Evolutionary conservation across 2,329 filamentous ascomycete species (phyloP).

Genomic region (Paraphoma sp.): DNA sequence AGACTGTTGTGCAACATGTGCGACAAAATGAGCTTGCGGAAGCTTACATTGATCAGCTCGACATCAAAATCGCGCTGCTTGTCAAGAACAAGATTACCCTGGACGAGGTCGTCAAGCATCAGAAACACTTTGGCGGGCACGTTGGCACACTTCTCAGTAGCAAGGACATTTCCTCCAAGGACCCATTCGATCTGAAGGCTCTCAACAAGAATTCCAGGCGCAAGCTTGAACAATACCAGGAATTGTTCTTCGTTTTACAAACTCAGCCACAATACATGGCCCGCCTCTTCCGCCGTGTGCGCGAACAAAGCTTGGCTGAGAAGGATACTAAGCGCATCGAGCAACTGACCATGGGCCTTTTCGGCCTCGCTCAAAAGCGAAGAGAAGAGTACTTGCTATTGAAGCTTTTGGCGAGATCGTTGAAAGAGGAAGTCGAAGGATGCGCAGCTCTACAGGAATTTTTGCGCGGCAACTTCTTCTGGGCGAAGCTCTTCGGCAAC

Average conservation of each 20-base stretch:
- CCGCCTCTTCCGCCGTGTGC: slow-evolving; percentile 81
- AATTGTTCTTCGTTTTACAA: slow-evolving; percentile 95
- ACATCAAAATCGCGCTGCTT: slow-evolving; percentile 97
- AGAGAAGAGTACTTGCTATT: slow-evolving; percentile 96
- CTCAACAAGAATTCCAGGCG: slow-evolving; percentile 95
- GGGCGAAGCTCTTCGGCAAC: slow-evolving; percentile 82
- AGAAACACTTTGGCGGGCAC: slow-evolving; percentile 93
- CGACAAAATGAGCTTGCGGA: slow-evolving; percentile 96
- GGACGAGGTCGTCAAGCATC: slow-evolving; percentile 95
- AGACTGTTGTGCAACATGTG: slow-evolving; percentile 96
- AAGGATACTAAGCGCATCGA: slow-evolving; percentile 94
- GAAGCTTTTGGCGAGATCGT: slow-evolving; percentile 82
- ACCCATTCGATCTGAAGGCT: slow-evolving; percentile 95
- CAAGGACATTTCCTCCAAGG: slow-evolving; percentile 84
- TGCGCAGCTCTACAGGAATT: slow-evolving; percentile 81
- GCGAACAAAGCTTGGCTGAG: slow-evolving; percentile 83
- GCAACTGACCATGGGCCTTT: slow-evolving; percentile 92
- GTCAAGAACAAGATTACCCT: slow-evolving; percentile 99
- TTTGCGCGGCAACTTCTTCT: slow-evolving; percentile 89
- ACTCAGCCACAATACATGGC: slow-evolving; percentile 96
- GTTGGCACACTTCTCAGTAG: slow-evolving; percentile 85
- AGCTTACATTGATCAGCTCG: slow-evolving; percentile 96
- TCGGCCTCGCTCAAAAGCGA: slow-evolving; percentile 95
- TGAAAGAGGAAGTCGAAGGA: slow-evolving; percentile 83
- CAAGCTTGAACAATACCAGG: slow-evolving; percentile 96